Base-by-base conservation (phyloP, 352 stramenopile genomes). In the Globisporangium abappressorium region DNA sequence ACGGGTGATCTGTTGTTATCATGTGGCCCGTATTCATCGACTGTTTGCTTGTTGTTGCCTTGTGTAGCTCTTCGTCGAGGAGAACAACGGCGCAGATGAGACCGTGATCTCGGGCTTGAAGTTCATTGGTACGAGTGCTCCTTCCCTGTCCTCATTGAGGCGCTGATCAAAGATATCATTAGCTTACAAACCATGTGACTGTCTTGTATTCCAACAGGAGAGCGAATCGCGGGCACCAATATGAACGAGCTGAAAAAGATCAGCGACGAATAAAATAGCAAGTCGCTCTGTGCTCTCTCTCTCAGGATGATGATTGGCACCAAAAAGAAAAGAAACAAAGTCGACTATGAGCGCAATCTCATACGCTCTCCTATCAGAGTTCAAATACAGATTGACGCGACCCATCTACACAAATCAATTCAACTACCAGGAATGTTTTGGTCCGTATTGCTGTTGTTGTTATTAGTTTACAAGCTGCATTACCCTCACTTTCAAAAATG, bases 211-310 rank as follows among this genome's bases (percentile, higher is more conserved):
- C 5, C 26, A 41, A 38, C 53, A 93, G 85, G 85, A 41, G 85
- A 93, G 62, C 68, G 57, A 51, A 82, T 94, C 24, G 84, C 85
- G 6, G 86, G 86, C 33, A 94, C 84, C 41, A 94, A 94, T 78
- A 91, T 94, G 83, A 92, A 92, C 70, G 86, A 93, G 58, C 77
- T 94, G 38, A 94, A 94, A 77, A 94, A 92, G 70, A 57, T 91
- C 65, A 85, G 75, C 71, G 82, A 94, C 46, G 85, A 94, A 71
- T 91, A 91, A 73, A 28, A 28, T 22, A 20, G 20, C 46, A 22
- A 54, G n/a, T 12, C 46, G 41, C 22, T 34, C 22, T 34, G 36
- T 43, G 36, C 26, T 58, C 47, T 26, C 26, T 24, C 51, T 33
- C 26, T 36, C 53, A 22, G 14, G 20, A 33, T 26, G 41, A n/a